These are phyloP conservation scores for Fusarium subtropicale DNA, from an alignment of 2,329 filamentous ascomycete genomes.

Conservation along the genomic window DNA sequence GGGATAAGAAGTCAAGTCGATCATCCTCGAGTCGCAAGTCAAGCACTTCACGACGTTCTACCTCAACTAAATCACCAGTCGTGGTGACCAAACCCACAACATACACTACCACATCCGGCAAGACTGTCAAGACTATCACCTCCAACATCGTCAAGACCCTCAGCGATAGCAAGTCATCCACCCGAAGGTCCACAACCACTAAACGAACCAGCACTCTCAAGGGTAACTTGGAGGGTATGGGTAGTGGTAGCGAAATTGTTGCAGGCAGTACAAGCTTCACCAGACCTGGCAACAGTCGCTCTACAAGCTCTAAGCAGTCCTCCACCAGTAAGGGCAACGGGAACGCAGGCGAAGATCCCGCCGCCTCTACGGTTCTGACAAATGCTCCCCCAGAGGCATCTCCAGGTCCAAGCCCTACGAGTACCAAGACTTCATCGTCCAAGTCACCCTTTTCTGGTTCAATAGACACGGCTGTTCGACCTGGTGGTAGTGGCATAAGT, in stretches of 20 bases:
- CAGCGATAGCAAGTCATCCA: background rate
- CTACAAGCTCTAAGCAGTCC: background rate
- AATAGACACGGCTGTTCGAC: background rate
- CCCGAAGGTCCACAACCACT: background rate
- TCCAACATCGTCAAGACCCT: background rate
- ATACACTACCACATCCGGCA: constrained; percentile 12
- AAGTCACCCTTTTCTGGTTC: fast-evolving
- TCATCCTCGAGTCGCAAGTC: background rate
- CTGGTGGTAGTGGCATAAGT: background rate
- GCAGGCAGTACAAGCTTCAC: background rate
- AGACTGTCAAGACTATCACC: constrained; percentile 1
- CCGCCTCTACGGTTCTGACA: background rate
- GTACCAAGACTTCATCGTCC: background rate
- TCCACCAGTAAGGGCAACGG: fast-evolving
- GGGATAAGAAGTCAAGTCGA: background rate
- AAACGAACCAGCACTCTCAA: fast-evolving
- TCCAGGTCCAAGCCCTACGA: background rate
- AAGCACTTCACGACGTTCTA: background rate
- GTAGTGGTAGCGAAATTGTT: fast-evolving
- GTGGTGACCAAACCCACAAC: background rate
- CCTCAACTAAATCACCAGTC: background rate
- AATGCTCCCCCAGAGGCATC: background rate
- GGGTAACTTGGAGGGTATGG: background rate
- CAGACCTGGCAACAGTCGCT: background rate
- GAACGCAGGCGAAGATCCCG: background rate